Base-by-base conservation (phyloP, 2,329 filamentous ascomycete genomes). In the Xylaria arbuscula region DNA sequence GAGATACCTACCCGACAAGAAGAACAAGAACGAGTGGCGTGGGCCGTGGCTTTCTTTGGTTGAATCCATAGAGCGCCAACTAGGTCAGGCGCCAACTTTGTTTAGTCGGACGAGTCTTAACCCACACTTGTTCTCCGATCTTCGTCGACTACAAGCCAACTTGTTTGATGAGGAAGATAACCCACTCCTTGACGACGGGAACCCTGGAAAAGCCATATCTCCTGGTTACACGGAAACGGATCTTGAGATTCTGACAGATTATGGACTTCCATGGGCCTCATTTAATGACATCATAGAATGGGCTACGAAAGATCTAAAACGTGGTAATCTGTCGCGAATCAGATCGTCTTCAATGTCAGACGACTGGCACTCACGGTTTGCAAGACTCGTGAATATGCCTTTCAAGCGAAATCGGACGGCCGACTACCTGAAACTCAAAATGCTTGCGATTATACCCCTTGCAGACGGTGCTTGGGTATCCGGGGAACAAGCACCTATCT, bases 1-100 rank as follows among this genome's bases (percentile, higher is more conserved):
- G 79, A 74, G 77, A 58, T 86, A 81, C 67, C 74, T 86, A 1
- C 84, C 84, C 0, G 72, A 74, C 2, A 53, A 69, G 9, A 58
- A 70, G 0, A 62, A 13, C 24, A 51, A 66, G 1, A 70, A 72
- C 3, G 47, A 51, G 48, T 66, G 53, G 47, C 10, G 32, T 28
- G 48, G 38, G 6, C 19, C 51, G 40, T 69, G 67, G 67, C 47
- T 48, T 5, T 32, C 34, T 24, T 64, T 70, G 32, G 55, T 70
- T 9, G 1, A 57, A 38, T 7, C 11, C 1, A 67, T 70, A 19
- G 47, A 36, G 24, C 11, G 7, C 28, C 59, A 38, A 19, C 17
- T 69, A 4, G 24, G 2, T 15, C 7, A 51, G 32, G n/a, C 54
- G 22, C 36, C 48, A 1, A 17, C 66, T 9, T 71, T 75, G 73